phyloP scores from a whole-genome alignment of 192 early-diverging fungal species.

The Spizellomyces sp. region DNA sequence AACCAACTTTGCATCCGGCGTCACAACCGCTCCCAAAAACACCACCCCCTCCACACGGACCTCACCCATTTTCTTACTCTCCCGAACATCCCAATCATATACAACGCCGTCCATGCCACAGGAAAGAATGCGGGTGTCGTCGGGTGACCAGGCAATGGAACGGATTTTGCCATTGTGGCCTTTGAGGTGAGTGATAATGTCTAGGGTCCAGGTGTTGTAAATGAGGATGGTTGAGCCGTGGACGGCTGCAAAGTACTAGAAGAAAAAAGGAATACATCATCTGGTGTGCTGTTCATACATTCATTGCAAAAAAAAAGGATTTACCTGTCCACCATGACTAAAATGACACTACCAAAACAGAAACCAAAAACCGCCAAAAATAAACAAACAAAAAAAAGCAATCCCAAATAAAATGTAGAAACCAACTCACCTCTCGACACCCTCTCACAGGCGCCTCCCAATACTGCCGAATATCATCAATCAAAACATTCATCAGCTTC shows the following conservation, averaged over 20 bases:
- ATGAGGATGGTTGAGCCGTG: slow-evolving; percentile 52
- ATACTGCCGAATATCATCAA: slow-evolving; percentile 59
- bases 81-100: slow-evolving; percentile 50
- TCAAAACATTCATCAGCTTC: slow-evolving; percentile 58
- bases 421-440: slow-evolving; percentile 48
- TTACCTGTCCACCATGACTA: slow-evolving; percentile 53
- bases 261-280: background rate
- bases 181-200: slow-evolving; percentile 46
- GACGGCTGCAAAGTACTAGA: slow-evolving; percentile 59
- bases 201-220: slow-evolving; percentile 58
- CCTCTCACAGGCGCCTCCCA: slow-evolving; percentile 56
- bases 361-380: background rate
- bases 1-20: slow-evolving; percentile 38
- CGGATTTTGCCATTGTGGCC: slow-evolving; percentile 54
- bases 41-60: slow-evolving; percentile 14
- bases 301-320: background rate
- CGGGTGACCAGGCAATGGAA: slow-evolving; percentile 53
- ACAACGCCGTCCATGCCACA: slow-evolving; percentile 56
- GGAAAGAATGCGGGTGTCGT: slow-evolving; percentile 53
- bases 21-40: slow-evolving; percentile 38
- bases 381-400: background rate
- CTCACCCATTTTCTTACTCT: slow-evolving; percentile 42
- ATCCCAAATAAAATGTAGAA: background rate
- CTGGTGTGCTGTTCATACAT: too few species aligned
- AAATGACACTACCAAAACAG: slow-evolving; percentile 49